Evolutionary conservation across 352 stramenopile genomes (phyloP).

Genomic region (Pilasporangium apinafurcum): DNA sequence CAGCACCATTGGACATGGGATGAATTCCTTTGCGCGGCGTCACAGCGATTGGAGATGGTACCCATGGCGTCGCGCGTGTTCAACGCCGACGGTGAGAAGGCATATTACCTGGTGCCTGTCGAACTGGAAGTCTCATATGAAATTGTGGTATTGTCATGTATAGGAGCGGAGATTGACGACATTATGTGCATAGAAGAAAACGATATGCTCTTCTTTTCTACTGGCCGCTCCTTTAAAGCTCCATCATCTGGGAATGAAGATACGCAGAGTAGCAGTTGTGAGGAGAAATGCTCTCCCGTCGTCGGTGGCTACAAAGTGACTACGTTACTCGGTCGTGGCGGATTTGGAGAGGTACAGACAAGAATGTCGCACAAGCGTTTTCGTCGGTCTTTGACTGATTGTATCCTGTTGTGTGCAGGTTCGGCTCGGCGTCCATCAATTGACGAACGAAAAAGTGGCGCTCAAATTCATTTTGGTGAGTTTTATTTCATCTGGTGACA

Average conservation of each 20-base stretch:
- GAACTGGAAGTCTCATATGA: not conserved
- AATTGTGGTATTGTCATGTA: not conserved
- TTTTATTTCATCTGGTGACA: not conserved
- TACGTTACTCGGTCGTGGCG: constrained; percentile 66
- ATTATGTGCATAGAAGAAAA: constrained; percentile 90
- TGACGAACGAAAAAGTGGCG: constrained; percentile 82
- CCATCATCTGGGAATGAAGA: constrained; percentile 48
- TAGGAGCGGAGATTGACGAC: constrained; percentile 80
- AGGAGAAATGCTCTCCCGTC: constrained; percentile 60
- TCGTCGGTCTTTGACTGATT: too few relatives aligned
- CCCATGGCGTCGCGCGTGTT: constrained; percentile 79
- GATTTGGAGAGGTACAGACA: constrained; percentile 82
- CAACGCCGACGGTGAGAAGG: constrained; percentile 56
- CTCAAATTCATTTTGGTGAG: constrained; percentile 83
- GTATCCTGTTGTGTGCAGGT: constrained; percentile 8
- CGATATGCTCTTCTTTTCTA: constrained; percentile 88
- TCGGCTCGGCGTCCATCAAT: constrained; percentile 66
- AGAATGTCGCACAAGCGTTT: too few relatives aligned
- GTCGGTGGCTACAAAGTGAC: constrained; percentile 79
- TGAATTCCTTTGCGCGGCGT: constrained; percentile 79
- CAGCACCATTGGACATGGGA: constrained; percentile 84
- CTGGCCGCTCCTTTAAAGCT: constrained; percentile 68
- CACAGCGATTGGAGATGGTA: constrained; percentile 77
- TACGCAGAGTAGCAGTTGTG: constrained; percentile 17
- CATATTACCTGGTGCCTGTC: not conserved